phyloP scores from a whole-genome alignment of 2,329 filamentous ascomycete species.

The Fusarium sp. region DNA sequence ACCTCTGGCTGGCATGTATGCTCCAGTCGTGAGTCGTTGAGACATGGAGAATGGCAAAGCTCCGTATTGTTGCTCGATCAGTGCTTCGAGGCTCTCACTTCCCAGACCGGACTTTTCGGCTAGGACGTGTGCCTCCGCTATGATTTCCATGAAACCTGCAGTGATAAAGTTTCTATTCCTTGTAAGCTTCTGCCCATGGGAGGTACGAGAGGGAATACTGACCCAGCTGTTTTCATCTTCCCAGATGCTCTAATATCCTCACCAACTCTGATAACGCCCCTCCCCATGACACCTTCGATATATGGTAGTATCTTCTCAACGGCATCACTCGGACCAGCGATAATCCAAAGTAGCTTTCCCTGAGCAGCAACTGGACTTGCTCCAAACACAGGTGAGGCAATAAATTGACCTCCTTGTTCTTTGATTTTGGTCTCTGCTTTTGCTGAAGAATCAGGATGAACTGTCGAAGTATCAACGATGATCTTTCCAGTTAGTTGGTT shows the following conservation, averaged over 20 bases:
- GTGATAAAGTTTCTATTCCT: slow-evolving; percentile 59
- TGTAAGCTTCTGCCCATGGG: neutral
- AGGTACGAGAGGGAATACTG: slow-evolving; percentile 6
- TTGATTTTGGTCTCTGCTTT: slow-evolving; percentile 47
- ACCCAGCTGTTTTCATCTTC: slow-evolving; percentile 62
- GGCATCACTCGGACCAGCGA: slow-evolving; percentile 56
- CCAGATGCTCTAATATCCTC: slow-evolving; percentile 57
- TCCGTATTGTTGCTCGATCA: slow-evolving; percentile 57
- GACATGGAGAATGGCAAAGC: slow-evolving; percentile 54
- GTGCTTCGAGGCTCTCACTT: slow-evolving; percentile 54
- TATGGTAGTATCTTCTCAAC: slow-evolving; percentile 53
- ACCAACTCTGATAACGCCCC: slow-evolving; percentile 58
- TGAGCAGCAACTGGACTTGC: slow-evolving; percentile 61
- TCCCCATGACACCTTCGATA: slow-evolving; percentile 56
- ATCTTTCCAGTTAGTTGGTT: slow-evolving; percentile 53
- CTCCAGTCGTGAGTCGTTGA: slow-evolving; percentile 53
- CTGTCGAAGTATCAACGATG: slow-evolving; percentile 63
- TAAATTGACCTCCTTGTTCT: slow-evolving; percentile 51
- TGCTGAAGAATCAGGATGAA: slow-evolving; percentile 59
- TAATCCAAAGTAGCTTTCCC: slow-evolving; percentile 59
- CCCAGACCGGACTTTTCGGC: slow-evolving; percentile 60
- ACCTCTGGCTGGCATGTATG: slow-evolving; percentile 52
- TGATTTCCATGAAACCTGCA: slow-evolving; percentile 61
- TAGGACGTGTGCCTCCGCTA: slow-evolving; percentile 63
- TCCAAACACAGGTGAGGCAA: slow-evolving; percentile 63